Percentiles rank a stretch among this genome's conserved stretches.
phyloP scores from a whole-genome alignment of 1,139 yeast species.

The Scheffersomyces parashehatae region DNA sequence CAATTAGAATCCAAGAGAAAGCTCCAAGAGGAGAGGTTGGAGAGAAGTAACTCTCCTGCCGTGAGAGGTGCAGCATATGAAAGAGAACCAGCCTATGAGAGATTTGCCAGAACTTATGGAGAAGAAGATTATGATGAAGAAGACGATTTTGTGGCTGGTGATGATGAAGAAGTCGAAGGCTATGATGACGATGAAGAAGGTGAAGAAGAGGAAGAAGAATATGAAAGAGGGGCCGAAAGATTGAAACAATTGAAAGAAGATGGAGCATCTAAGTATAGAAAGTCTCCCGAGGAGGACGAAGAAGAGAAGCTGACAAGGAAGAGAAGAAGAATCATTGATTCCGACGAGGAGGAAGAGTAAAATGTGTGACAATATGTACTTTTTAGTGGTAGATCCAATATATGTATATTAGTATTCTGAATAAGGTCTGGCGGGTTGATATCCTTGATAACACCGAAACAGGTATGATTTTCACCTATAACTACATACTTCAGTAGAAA shows the following conservation, averaged over 20 bases:
- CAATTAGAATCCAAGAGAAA: constrained; percentile 59
- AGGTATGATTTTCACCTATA: too few relatives aligned
- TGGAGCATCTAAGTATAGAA: constrained; percentile 51
- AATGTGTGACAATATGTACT: too few relatives aligned
- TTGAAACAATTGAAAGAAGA: constrained; percentile 59
- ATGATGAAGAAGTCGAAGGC: constrained; percentile 46
- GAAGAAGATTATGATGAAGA: constrained; percentile 48
- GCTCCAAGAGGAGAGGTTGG: constrained; percentile 45
- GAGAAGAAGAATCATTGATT: constrained; percentile 58
- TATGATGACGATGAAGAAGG: constrained; percentile 52
- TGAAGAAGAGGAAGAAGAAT: constrained; percentile 60
- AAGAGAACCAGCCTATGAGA: constrained; percentile 41
- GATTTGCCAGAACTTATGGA: constrained; percentile 43
- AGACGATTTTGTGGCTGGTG: constrained; percentile 45
- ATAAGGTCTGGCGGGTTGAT: too few relatives aligned
- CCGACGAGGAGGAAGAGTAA: constrained; percentile 60
- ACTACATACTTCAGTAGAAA: too few relatives aligned
- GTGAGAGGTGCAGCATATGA: constrained; percentile 19
- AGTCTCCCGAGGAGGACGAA: constrained; percentile 31
- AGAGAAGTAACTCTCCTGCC: constrained; percentile 27
- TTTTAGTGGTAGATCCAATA: too few relatives aligned
- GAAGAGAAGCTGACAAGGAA: constrained; percentile 42
- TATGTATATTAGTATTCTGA: too few relatives aligned
- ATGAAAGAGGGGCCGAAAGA: constrained; percentile 62
- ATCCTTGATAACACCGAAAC: too few relatives aligned